A percentile compares a stretch with the other conserved stretches of the same genome.
Evolutionary conservation across 2,329 filamentous ascomycete species (phyloP).

Genomic region (Alternaria sp.): DNA sequence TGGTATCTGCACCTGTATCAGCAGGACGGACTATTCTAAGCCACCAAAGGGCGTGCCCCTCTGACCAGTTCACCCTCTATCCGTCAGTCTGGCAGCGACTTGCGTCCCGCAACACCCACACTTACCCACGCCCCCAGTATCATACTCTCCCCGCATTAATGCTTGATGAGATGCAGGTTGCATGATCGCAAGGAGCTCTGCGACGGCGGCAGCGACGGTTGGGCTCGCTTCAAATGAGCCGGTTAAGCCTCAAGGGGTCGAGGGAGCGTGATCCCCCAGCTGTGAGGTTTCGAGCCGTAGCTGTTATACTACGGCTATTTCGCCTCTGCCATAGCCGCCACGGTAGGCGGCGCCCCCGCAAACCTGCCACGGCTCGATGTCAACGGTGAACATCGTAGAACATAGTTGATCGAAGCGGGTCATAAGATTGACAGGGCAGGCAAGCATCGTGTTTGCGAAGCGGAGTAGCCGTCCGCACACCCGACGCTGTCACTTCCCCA

Average conservation of each 20-base stretch:
- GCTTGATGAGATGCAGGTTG: conserved; percentile 20
- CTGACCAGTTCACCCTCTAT: not conserved
- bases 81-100: conserved; percentile 11
- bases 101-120: conserved; percentile 8
- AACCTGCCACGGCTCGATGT: conserved; percentile 17
- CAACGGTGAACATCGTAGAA: conserved; percentile 13
- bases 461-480: conserved; percentile 21
- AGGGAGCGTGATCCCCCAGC: conserved; percentile 15
- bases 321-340: conserved; percentile 18
- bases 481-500: conserved; percentile 17
- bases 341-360: conserved; percentile 15
- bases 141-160: conserved; percentile 20
- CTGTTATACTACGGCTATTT: conserved; percentile 16
- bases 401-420: conserved; percentile 13
- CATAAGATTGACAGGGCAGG: conserved; percentile 19
- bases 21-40: conserved; percentile 11
- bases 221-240: conserved; percentile 12
- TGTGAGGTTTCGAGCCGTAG: conserved; percentile 20
- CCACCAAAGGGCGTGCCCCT: not conserved
- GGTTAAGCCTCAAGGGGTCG: conserved; percentile 14
- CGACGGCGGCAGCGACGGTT: conserved; percentile 17
- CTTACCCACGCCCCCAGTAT: conserved; percentile 18
- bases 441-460: conserved; percentile 7
- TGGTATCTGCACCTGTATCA: conserved; percentile 9
- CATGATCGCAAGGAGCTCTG: conserved; percentile 28